Base-by-base conservation (phyloP, 352 stramenopile species). In the Phytophthora cryptogea region DNA sequence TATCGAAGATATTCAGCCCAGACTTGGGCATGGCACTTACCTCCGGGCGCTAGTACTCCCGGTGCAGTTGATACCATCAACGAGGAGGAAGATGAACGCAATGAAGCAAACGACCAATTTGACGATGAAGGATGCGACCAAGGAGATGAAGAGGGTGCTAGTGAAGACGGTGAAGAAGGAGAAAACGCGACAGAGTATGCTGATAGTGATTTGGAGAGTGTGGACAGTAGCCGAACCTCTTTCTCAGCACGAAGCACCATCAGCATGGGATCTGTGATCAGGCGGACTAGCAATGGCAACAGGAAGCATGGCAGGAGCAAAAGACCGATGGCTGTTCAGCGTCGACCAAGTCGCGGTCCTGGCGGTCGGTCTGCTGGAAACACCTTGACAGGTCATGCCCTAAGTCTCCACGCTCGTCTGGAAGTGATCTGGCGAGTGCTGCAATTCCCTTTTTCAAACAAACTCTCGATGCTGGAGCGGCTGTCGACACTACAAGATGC, bases 391-490 rank as follows among this genome's bases (percentile, higher is more conserved):
- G 61, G 66, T 4, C 80, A 83, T 20, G 76, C 79, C 0, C 52
- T 83, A 14, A 69, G 64, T 37, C 57, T 91, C 14, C 79, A 89
- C 45, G 37, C 61, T 36, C 82, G 79, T 2, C 53, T 91, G 2
- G 82, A 91, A 49, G 63, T 69, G 10, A 57, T 91, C 13, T 91
- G 79, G 78, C 50, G 49, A 5, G 63, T 56, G 17, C 63, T 91
- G 27, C 79, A 86, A 35, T 86, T 91, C 23, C 79, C 82, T 2
- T 91, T 85, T 37, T 84, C 75, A 3, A 60, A 71, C 37, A 82
- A 83, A 39, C 54, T 91, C 20, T 32, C 68, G 8, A 91, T 91
- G 82, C 63, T 88, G 17, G 79, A 89, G 37, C 83, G 83, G 20
- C 73, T 86, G 26, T 81, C 80, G 4, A 72, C 72, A 4, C n/a